Evolutionary conservation across 495 filamentous ascomycete genomes (phyloP).

Genomic region (Friedmanniomyces simplex): DNA sequence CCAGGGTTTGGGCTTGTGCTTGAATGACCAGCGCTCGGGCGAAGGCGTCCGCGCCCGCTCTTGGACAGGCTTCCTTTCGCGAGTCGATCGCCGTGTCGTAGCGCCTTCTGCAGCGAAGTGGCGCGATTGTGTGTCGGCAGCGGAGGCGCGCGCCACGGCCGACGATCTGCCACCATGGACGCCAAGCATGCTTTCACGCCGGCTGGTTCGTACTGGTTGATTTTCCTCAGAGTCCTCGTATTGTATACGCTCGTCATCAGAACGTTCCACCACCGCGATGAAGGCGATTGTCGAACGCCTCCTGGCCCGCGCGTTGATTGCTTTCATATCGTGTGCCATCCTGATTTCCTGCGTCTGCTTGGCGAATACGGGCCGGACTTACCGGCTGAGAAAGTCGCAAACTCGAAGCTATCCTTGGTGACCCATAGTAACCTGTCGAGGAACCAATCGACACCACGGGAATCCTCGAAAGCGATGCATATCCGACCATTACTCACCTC

Average conservation of each 20-base stretch:
- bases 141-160: neutral
- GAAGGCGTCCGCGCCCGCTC: constrained; percentile 1
- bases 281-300: too few species aligned
- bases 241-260: neutral
- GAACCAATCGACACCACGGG: neutral
- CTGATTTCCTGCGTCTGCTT: too few species aligned
- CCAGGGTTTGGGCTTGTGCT: constrained; percentile 21
- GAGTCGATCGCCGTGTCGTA: neutral
- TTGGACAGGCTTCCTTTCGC: neutral
- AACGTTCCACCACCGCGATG: neutral
- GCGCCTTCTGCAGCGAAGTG: neutral
- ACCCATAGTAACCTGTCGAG: neutral
- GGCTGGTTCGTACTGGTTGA: neutral
- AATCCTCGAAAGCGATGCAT: constrained; percentile 6
- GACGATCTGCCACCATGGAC: neutral
- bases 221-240: neutral
- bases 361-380: neutral
- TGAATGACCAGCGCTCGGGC: constrained; percentile 8
- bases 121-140: neutral
- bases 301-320: too few species aligned
- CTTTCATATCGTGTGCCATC: too few species aligned
- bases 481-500: constrained; percentile 6
- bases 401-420: neutral
- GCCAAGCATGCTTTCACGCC: neutral
- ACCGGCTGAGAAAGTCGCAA: neutral